phyloP scores from a whole-genome alignment of 176 grass and related monocot species.

The Alopecurus myosuroides region DNA sequence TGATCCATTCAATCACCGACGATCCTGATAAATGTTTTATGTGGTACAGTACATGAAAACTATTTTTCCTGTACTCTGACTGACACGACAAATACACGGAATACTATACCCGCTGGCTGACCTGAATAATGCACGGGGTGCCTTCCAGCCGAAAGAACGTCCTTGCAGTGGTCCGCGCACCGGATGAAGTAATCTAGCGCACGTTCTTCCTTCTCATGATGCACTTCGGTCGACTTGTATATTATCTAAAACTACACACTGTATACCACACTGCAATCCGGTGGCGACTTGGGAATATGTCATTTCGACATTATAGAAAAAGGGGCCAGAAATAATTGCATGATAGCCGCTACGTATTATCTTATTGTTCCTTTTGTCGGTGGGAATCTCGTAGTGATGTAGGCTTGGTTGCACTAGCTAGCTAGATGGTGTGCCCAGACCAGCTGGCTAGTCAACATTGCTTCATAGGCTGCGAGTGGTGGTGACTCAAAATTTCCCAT shows the following conservation, averaged over 20 bases:
- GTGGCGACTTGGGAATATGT: background rate
- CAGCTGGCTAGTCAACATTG: background rate
- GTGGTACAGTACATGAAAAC: too few relatives aligned
- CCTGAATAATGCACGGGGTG: too few relatives aligned
- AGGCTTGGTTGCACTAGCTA: background rate
- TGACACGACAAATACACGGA: too few relatives aligned
- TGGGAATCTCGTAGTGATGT: background rate
- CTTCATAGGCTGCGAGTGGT: background rate
- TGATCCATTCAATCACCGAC: too few relatives aligned
- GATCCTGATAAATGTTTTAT: too few relatives aligned
- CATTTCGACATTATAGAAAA: background rate
- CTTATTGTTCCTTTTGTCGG: background rate
- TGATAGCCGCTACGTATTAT: background rate
- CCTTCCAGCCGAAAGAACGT: too few relatives aligned
- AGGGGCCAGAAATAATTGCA: background rate
- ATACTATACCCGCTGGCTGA: too few relatives aligned
- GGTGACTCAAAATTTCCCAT: background rate
- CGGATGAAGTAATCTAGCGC: background rate
- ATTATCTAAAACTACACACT: background rate
- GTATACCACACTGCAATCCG: background rate
- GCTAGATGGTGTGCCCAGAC: background rate
- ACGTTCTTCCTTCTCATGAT: background rate
- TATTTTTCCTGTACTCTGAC: too few relatives aligned
- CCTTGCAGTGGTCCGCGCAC: background rate
- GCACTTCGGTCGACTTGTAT: background rate